phyloP scores from a whole-genome alignment of 2,329 filamentous ascomycete species.

The Fusarium dimerum region DNA sequence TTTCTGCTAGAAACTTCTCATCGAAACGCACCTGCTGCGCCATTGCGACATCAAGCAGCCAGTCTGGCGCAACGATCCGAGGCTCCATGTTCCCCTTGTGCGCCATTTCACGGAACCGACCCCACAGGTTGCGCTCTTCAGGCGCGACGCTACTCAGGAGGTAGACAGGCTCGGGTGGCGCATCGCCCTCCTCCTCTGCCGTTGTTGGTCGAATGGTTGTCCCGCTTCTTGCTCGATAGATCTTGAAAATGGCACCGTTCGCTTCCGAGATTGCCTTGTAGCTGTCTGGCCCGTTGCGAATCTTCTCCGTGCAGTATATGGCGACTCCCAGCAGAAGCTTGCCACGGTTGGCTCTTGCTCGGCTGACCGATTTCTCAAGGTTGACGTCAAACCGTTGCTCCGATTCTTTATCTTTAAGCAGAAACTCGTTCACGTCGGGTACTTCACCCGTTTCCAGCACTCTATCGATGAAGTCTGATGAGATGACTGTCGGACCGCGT shows the following conservation, averaged over 20 bases:
- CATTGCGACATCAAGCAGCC: slow-evolving; percentile 89
- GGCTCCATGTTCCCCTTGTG: slow-evolving; percentile 76
- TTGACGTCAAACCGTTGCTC: slow-evolving; percentile 72
- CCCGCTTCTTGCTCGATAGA: slow-evolving; percentile 74
- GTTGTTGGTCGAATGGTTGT: slow-evolving; percentile 66
- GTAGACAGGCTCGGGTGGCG: slow-evolving; percentile 73
- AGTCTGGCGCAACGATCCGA: slow-evolving; percentile 80
- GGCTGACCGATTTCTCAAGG: slow-evolving; percentile 65
- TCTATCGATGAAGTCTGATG: slow-evolving; percentile 75
- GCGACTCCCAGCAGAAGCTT: slow-evolving; percentile 73
- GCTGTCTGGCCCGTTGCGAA: slow-evolving; percentile 79
- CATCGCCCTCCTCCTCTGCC: slow-evolving; percentile 63
- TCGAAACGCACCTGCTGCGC: slow-evolving; percentile 75
- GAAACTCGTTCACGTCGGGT: slow-evolving; percentile 64
- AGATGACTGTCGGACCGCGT: slow-evolving; percentile 74
- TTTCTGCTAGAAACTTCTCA: slow-evolving; percentile 58
- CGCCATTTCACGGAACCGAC: slow-evolving; percentile 78
- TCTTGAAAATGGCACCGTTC: slow-evolving; percentile 81
- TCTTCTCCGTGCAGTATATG: slow-evolving; percentile 80
- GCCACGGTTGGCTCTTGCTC: slow-evolving; percentile 75
- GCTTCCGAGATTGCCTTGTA: slow-evolving; percentile 84
- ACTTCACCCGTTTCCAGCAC: slow-evolving; percentile 70
- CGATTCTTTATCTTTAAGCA: slow-evolving; percentile 69
- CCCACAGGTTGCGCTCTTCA: slow-evolving; percentile 75
- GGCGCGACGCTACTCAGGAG: slow-evolving; percentile 70